Evolutionary conservation across 2,329 filamentous ascomycete species (phyloP), one percentile per base, ranked within the genome.

Genomic region (Fusarium caatingaense): DNA sequence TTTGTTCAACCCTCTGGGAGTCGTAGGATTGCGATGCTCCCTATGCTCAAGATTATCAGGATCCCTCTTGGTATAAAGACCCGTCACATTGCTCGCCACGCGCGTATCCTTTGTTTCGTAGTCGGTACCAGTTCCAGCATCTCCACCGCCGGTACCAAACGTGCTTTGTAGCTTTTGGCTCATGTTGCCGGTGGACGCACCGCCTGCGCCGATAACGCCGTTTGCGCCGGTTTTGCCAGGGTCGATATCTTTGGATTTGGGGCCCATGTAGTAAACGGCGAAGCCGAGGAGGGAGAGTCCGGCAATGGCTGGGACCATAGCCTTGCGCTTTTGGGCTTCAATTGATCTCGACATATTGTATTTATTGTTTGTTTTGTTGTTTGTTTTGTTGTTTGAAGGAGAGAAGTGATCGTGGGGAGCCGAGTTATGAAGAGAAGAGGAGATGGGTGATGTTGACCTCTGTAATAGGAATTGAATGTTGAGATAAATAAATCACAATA

Each of bases 201-300:
- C 55, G 25, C 18, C 18, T 13, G 55, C 55, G 27, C 55, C 55
- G 21, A 57, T 57, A 12, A 57, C 55, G n/a, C 55, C 55, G 15
- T 57, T 57, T 1, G 55, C 7, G 18, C 55, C 55, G 0, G 25
- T n/a, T 10, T 16, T 18, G 10, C 32, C 15, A 4, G 28, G 34
- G 2, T 51, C 34, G 34, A 37, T 27, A 2, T 34, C 40, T n/a
- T 42, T 23, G 18, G 55, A 15, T 2, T 25, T 12, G 3, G 16
- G 30, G 9, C 25, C 40, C 10, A 51, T 7, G 8, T 57, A 21
- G 55, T 57, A 57, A 16, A 57, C 46, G 46, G 46, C 55, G 7
- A 30, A 37, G 21, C 55, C 55, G 16, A 57, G 34, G 27, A 57
- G 16, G 8, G 46, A 32, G 16, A 57, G 28, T 7, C 55, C 55